These are phyloP conservation scores for Nevesoporus exiguus DNA, from an alignment of 768 basidiomycete species.

Conservation along the genomic window DNA sequence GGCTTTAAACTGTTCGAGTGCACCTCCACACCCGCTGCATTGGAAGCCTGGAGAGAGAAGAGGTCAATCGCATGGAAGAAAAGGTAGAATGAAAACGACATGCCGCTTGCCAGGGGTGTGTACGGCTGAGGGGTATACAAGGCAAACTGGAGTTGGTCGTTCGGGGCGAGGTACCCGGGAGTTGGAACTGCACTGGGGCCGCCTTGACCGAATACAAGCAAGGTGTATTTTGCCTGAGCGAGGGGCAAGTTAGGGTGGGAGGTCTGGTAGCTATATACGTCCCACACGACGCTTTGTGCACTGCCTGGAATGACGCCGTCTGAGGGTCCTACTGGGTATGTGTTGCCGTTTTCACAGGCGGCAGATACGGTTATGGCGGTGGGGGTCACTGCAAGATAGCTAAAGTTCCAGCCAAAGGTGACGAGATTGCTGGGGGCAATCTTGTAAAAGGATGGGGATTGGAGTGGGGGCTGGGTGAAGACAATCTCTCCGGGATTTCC, in stretches of 20 bases:
- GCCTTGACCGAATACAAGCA: slow-evolving; percentile 53
- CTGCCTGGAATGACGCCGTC: slow-evolving; percentile 50
- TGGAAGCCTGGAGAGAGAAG: slow-evolving; percentile 23
- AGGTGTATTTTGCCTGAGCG: slow-evolving; percentile 56
- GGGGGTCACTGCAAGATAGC: slow-evolving; percentile 51
- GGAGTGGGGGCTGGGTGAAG: slow-evolving; percentile 56
- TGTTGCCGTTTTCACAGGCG: slow-evolving; percentile 63
- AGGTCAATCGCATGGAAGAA: not conserved
- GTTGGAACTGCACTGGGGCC: slow-evolving; percentile 47
- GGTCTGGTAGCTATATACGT: slow-evolving; percentile 54
- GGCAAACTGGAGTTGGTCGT: slow-evolving; percentile 53
- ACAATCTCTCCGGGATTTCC: slow-evolving; percentile 43
- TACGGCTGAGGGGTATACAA: slow-evolving; percentile 59
- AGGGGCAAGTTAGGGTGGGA: slow-evolving; percentile 51
- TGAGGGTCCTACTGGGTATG: slow-evolving; percentile 62
- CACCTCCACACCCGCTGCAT: slow-evolving; percentile 29
- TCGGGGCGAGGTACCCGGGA: slow-evolving; percentile 53
- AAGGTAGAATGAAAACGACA: not conserved
- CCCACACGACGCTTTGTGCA: slow-evolving; percentile 54
- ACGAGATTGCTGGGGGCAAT: slow-evolving; percentile 52
- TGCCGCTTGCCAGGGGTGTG: slow-evolving; percentile 48
- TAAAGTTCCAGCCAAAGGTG: slow-evolving; percentile 76
- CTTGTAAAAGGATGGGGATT: slow-evolving; percentile 64
- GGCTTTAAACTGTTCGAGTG: slow-evolving; percentile 29
- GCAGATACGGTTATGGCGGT: slow-evolving; percentile 58